Evolutionary conservation across 2,329 filamentous ascomycete species (phyloP).

Genomic region (Neofusicoccum umdonicola): DNA sequence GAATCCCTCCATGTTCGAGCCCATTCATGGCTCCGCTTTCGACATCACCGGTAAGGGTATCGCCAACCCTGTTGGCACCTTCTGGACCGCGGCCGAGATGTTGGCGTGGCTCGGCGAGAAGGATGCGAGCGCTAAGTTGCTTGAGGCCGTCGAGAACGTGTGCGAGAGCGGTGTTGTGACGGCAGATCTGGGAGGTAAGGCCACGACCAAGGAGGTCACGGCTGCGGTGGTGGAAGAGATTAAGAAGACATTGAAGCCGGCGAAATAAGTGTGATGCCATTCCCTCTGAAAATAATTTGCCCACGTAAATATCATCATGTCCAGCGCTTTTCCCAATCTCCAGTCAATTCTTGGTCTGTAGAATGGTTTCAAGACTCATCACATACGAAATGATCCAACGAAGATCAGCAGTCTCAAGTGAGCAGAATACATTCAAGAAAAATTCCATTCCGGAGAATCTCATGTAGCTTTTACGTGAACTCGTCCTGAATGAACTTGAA

Average conservation of each 20-base stretch:
- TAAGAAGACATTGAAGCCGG: constrained; percentile 18
- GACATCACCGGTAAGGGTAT: constrained; percentile 58
- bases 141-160: constrained; percentile 54
- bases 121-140: constrained; percentile 49
- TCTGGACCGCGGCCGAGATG: constrained; percentile 61
- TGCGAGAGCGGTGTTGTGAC: constrained; percentile 54
- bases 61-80: constrained; percentile 58
- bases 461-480: too few relatives aligned
- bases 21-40: constrained; percentile 59
- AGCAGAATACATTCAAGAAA: too few relatives aligned
- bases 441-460: too few relatives aligned
- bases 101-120: constrained; percentile 57
- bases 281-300: too few relatives aligned
- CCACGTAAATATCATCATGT: too few relatives aligned
- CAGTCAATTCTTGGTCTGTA: too few relatives aligned
- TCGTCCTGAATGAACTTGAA: too few relatives aligned
- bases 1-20: constrained; percentile 63
- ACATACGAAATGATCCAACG: too few relatives aligned
- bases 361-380: too few relatives aligned
- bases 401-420: too few relatives aligned
- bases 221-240: constrained; percentile 43
- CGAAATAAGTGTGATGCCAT: neutral
- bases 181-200: constrained; percentile 52
- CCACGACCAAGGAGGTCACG: constrained; percentile 43
- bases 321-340: too few relatives aligned